These are phyloP conservation scores for Talaromyces sp. DNA, from an alignment of 2,329 filamentous ascomycete genomes.

Conservation along the genomic window DNA sequence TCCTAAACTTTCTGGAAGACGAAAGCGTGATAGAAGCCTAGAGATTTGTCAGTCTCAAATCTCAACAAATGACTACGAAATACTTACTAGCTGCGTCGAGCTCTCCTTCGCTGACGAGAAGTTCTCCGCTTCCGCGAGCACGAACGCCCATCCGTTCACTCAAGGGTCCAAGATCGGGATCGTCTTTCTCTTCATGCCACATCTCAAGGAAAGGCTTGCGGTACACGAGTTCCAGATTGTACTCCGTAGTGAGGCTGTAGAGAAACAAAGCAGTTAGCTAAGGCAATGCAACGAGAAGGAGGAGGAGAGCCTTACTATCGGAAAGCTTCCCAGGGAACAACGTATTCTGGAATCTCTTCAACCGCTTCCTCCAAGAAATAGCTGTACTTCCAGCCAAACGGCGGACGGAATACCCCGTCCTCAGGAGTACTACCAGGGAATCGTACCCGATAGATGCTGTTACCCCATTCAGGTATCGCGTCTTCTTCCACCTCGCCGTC, in stretches of 20 bases:
- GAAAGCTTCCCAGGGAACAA: slow-evolving; percentile 97
- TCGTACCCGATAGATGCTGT: slow-evolving; percentile 83
- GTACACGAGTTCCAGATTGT: slow-evolving; percentile 92
- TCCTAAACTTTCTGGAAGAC: slow-evolving; percentile 77
- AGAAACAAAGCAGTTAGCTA: slow-evolving; percentile 15
- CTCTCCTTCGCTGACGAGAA: slow-evolving; percentile 77
- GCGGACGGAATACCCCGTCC: slow-evolving; percentile 87
- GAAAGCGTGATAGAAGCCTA: slow-evolving; percentile 81
- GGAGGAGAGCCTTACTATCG: slow-evolving; percentile 54
- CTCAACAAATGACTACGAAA: background rate
- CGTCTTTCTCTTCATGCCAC: slow-evolving; percentile 86
- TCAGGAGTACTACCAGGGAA: slow-evolving; percentile 78
- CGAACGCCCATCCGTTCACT: slow-evolving; percentile 96
- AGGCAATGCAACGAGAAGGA: background rate
- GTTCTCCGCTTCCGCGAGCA: slow-evolving; percentile 58
- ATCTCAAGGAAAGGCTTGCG: slow-evolving; percentile 86
- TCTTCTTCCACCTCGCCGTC: slow-evolving; percentile 52
- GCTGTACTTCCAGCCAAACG: slow-evolving; percentile 96
- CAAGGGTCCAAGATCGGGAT: slow-evolving; percentile 70
- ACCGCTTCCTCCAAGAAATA: slow-evolving; percentile 96
- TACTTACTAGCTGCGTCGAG: slow-evolving; percentile 72
- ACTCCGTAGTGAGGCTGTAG: slow-evolving; percentile 73
- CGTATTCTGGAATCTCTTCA: slow-evolving; percentile 92
- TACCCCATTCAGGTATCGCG: slow-evolving; percentile 74
- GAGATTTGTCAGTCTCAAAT: background rate